Evolutionary conservation across 306 rosid species (phyloP).

Genomic region (Calophaca sinica): DNA sequence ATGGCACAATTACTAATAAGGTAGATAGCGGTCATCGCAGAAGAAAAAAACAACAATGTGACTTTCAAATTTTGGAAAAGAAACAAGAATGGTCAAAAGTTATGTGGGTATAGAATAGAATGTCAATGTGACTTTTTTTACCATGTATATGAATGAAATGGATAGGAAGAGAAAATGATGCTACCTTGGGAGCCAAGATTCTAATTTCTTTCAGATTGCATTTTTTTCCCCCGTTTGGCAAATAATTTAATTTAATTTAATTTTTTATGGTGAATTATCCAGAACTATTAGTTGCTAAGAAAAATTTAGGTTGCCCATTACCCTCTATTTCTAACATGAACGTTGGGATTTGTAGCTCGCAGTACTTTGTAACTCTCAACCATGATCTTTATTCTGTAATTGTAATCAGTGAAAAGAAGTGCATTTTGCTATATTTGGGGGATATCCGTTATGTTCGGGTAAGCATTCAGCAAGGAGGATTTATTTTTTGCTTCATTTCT

Average conservation of each 20-base stretch:
- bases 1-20: constrained; percentile 59
- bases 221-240: constrained; percentile 29
- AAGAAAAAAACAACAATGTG: not conserved
- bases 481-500: not conserved
- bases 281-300: constrained; percentile 1
- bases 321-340: constrained; percentile 34
- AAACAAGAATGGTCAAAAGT: constrained; percentile 22
- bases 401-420: not conserved
- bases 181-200: constrained; percentile 38
- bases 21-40: constrained; percentile 54
- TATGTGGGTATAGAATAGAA: constrained; percentile 23
- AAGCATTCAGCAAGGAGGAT: constrained; percentile 4
- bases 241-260: constrained; percentile 32
- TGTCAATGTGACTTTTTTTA: too few species aligned
- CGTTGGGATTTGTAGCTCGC: not conserved
- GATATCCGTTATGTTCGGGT: not conserved
- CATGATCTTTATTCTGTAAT: not conserved
- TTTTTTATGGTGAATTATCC: not conserved
- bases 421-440: constrained; percentile 3
- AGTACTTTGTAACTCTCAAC: constrained; percentile 4
- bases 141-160: not conserved
- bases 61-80: constrained; percentile 25
- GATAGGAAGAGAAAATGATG: constrained; percentile 38
- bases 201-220: constrained; percentile 36
- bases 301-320: not conserved